Conservation (phyloP, 805 yeast species). For the Hemisphaericaspora nanyangensis region DNA sequence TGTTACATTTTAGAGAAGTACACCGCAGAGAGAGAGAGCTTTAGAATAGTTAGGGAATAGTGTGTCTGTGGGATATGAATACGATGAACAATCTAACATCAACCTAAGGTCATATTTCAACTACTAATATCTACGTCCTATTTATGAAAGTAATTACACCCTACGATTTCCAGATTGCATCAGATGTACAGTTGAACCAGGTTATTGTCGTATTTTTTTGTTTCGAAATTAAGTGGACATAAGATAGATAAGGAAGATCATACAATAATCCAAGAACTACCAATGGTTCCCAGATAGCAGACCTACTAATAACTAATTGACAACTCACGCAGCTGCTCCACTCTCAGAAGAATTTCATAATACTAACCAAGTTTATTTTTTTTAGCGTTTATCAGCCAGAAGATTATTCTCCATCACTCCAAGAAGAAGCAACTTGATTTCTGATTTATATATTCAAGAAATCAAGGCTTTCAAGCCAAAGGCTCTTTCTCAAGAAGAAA, state of each 20-base stretch:
- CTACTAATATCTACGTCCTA: not conserved
- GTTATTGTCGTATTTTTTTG: no score
- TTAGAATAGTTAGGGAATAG: not conserved
- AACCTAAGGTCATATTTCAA: not conserved
- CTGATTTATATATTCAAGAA: conserved; percentile 84
- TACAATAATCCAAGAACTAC: no score
- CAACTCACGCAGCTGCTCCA: not conserved
- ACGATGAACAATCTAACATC: not conserved
- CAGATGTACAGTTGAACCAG: not conserved
- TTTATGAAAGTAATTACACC: no score
- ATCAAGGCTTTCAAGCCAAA: conserved; percentile 86
- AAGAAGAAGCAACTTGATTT: conserved; percentile 56
- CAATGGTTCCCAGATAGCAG: no score
- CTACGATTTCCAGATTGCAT: no score
- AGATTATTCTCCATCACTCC: conserved; percentile 42
- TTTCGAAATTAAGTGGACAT: no score
- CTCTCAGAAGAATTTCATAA: not conserved
- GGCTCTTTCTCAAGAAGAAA: conserved; percentile 66
- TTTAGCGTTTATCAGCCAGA: conserved; percentile 34
- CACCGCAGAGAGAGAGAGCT: not conserved
- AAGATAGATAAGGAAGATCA: no score
- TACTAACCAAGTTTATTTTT: not conserved
- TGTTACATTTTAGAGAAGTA: conserved; percentile 14
- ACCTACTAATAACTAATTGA: no score
- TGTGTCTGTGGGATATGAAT: not conserved